Base-by-base conservation (phyloP, 805 yeast species). In the Saturnispora gosingensis region DNA sequence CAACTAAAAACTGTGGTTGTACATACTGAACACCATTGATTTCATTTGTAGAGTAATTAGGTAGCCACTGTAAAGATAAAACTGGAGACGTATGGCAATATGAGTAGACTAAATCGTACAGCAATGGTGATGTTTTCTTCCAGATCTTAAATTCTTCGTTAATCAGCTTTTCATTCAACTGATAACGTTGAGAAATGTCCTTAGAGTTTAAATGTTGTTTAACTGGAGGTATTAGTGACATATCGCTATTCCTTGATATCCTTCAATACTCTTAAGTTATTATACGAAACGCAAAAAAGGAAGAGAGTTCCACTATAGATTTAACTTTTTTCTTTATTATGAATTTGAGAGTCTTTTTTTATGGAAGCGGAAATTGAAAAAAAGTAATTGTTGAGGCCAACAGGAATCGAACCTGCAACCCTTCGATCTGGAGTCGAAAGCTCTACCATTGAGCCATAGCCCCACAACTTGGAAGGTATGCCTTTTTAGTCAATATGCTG, bases 381-480 rank as follows among this genome's bases (percentile, higher is more conserved):
- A 38, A 20, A 22, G 15, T 32, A 42, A 39, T 49, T 32, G 22
- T 6, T 56, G 58, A 56, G 58, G 58, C 58, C 56, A 54, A 56
- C 58, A 56, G 58, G 58, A 54, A 56, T 56, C 58, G 58, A 56
- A 56, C 58, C 58, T 56, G 58, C 58, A 54, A 56, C 58, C 58
- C 47, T 56, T 56, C 55, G 58, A 56, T 54, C 78, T 79, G 84
- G 84, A 79, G 81, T 79, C 84, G 80, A 80, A 80, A 77, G 83
- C 84, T 79, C 84, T 79, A 79, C 84, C 84, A 79, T 80, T 79
- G 84, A 79, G 84, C 84, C 83, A 79, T 81, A 80, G 81, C 82
- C 74, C 78, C 81, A 16, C 28, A 43, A 49, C 51, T 49, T 35
- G 36, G 10, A 1, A 4, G 5, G 1, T 22, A 4, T 22, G 5